A percentile compares a stretch with the other conserved stretches of the same genome.
Conservation (phyloP, 257 asterid genomes). For the Scutellaria baicalensis region DNA sequence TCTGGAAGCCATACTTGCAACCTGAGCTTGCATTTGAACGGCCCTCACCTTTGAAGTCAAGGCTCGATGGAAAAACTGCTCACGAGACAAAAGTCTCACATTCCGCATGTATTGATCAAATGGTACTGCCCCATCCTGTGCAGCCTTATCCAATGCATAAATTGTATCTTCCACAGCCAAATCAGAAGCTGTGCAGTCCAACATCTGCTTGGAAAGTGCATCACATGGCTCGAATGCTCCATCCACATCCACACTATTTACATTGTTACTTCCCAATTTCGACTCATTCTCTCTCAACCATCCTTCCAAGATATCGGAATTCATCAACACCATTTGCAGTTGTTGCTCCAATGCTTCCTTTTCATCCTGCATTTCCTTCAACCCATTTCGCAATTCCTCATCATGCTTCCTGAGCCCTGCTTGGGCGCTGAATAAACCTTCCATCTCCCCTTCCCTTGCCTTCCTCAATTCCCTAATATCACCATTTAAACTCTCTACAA, state of each 20-base stretch:
- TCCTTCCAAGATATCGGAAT: slow-evolving; percentile 54
- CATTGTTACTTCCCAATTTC: slow-evolving; percentile 23
- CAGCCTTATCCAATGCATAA: slow-evolving; percentile 84
- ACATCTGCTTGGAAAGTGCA: slow-evolving; percentile 65
- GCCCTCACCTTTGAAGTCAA: slow-evolving; percentile 80
- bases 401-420: slow-evolving; percentile 57
- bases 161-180: slow-evolving; percentile 77
- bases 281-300: slow-evolving; percentile 79
- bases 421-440: slow-evolving; percentile 59
- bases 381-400: slow-evolving; percentile 49
- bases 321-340: slow-evolving; percentile 79
- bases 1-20: slow-evolving; percentile 83
- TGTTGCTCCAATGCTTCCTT: slow-evolving; percentile 92
- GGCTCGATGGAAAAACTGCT: slow-evolving; percentile 86
- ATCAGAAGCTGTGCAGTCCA: slow-evolving; percentile 70
- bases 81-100: slow-evolving; percentile 72
- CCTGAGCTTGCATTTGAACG: slow-evolving; percentile 91
- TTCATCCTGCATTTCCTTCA: slow-evolving; percentile 85
- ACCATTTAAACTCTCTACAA: slow-evolving; percentile 46
- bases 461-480: slow-evolving; percentile 65
- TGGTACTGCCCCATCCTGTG: slow-evolving; percentile 76
- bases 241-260: slow-evolving; percentile 42
- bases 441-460: slow-evolving; percentile 68
- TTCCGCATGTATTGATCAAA: slow-evolving; percentile 83
- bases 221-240: slow-evolving; percentile 64